Conservation (phyloP, 768 basidiomycete genomes). For the Scleroderma bovista region DNA sequence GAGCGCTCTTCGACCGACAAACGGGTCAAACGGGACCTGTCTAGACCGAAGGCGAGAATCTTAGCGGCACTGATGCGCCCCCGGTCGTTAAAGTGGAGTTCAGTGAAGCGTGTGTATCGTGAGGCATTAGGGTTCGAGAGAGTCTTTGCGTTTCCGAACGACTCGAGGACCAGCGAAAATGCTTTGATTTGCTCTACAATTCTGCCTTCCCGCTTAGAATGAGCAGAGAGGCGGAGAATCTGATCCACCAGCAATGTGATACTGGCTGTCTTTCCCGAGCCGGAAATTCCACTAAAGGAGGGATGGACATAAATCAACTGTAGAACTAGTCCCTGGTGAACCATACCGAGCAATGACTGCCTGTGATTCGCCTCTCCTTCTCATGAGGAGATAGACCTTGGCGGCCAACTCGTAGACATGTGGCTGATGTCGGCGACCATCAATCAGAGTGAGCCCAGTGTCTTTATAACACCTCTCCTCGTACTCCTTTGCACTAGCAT, state of each 20-base stretch:
- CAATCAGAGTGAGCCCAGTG: conserved; percentile 36
- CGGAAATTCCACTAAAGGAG: conserved; percentile 50
- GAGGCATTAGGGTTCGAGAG: conserved; percentile 58
- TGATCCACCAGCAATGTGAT: conserved; percentile 51
- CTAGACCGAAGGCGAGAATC: conserved; percentile 54
- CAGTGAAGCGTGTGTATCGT: conserved; percentile 53
- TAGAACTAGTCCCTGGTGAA: conserved; percentile 6
- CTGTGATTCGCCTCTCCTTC: conserved; percentile 49
- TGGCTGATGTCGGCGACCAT: conserved; percentile 41
- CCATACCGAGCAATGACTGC: conserved; percentile 49
- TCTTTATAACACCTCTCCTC: conserved; percentile 51
- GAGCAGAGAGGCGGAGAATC: conserved; percentile 53
- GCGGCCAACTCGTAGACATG: conserved; percentile 61
- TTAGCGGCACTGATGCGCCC: conserved; percentile 54
- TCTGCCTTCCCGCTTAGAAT: conserved; percentile 47
- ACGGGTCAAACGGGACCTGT: conserved; percentile 52
- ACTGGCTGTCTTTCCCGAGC: conserved; percentile 54
- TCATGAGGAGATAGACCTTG: conserved; percentile 53
- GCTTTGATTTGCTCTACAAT: conserved; percentile 53
- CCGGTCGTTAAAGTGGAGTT: conserved; percentile 54
- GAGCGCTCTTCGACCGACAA: conserved; percentile 57
- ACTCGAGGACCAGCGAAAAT: conserved; percentile 49
- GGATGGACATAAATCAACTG: conserved; percentile 7
- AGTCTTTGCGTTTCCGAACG: conserved; percentile 66
- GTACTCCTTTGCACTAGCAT: conserved; percentile 53